phyloP scores from a whole-genome alignment of 2,329 filamentous ascomycete species.

The Torrubiellomyces zombiae region DNA sequence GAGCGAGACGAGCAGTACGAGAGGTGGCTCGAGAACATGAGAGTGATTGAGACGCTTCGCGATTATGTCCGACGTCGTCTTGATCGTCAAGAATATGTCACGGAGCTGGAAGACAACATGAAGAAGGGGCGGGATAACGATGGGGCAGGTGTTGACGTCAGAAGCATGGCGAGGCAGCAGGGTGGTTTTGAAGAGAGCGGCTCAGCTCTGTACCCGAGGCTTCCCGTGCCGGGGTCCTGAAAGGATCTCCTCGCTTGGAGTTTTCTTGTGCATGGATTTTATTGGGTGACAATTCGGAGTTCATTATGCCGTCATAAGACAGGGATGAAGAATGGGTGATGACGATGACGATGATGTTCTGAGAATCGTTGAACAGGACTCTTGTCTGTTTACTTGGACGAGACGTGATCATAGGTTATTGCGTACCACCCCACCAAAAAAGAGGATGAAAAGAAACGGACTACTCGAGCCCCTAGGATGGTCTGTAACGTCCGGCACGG shows the following conservation, averaged over 20 bases:
- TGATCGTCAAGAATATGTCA: constrained; percentile 36
- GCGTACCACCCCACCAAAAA: too few relatives aligned
- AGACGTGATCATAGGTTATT: too few relatives aligned
- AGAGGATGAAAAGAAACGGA: background rate
- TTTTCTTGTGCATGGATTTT: too few relatives aligned
- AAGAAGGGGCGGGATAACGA: constrained; percentile 9
- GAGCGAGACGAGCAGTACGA: constrained; percentile 48
- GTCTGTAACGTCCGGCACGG: too few relatives aligned
- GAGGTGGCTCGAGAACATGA: constrained; percentile 49
- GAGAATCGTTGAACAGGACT: background rate
- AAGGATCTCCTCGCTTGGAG: background rate
- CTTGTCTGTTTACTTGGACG: too few relatives aligned
- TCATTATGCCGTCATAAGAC: too few relatives aligned
- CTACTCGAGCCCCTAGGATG: too few relatives aligned
- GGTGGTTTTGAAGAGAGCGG: constrained; percentile 13
- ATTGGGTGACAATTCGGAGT: too few relatives aligned
- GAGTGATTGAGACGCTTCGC: constrained; percentile 44
- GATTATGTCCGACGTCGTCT: constrained; percentile 40
- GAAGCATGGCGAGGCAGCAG: constrained; percentile 12
- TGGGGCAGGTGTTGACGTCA: constrained; percentile 20
- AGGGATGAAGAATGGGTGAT: too few relatives aligned
- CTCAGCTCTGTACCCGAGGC: constrained; percentile 22
- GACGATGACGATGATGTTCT: background rate
- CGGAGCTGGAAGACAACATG: constrained; percentile 10
- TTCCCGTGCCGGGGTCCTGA: constrained; percentile 15